Evolutionary conservation across 768 basidiomycete species (phyloP).

Genomic region (Daedalea quercina): DNA sequence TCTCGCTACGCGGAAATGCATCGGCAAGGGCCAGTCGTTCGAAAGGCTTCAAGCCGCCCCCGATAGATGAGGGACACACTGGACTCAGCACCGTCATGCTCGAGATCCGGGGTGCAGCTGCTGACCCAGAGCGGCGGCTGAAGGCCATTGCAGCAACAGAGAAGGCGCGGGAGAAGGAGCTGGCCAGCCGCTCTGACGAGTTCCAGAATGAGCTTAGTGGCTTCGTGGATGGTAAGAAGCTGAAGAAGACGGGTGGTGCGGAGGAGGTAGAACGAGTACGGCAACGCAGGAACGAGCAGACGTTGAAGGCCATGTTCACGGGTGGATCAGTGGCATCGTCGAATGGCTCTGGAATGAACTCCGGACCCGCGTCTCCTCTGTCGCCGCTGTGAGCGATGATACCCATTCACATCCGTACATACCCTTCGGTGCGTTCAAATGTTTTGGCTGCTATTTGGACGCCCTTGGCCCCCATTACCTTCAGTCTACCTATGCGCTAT

Average conservation of each 20-base stretch:
- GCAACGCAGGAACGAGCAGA: constrained; percentile 76
- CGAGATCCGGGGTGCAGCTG: constrained; percentile 78
- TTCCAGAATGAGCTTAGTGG: constrained; percentile 78
- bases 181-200: constrained; percentile 68
- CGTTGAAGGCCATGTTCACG: constrained; percentile 86
- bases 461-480: not conserved
- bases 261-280: constrained; percentile 87
- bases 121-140: constrained; percentile 79
- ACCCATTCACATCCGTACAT: not conserved
- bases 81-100: constrained; percentile 78
- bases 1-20: constrained; percentile 52
- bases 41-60: constrained; percentile 51
- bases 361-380: constrained; percentile 5
- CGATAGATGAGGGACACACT: constrained; percentile 58
- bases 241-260: constrained; percentile 94
- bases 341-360: not conserved
- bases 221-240: constrained; percentile 82
- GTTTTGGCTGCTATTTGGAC: not conserved
- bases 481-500: not conserved
- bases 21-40: constrained; percentile 27
- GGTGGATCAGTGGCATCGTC: constrained; percentile 12
- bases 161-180: constrained; percentile 71
- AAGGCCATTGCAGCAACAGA: constrained; percentile 91
- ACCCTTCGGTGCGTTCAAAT: not conserved
- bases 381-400: not conserved